Evolutionary conservation across 495 filamentous ascomycete genomes (phyloP), one percentile per base, ranked within the genome.

Genomic region (Neohortaea acidophila): DNA sequence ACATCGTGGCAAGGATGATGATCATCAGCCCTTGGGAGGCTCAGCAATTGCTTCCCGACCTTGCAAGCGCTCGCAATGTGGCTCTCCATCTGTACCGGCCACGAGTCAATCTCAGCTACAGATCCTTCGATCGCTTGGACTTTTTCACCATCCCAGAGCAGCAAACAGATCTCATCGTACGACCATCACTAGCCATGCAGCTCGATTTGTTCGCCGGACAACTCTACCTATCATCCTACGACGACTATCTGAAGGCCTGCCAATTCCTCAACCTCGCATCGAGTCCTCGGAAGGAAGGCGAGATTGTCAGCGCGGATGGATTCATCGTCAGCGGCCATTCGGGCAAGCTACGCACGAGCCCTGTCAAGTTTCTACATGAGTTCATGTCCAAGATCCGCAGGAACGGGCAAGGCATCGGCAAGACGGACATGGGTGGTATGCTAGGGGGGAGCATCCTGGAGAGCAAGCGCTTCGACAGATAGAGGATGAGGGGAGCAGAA

Each of bases 161-260:
- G 15, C n/a, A 12, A 3, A 24, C 21, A 4, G 11, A 28, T 14
- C 29, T 11, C 13, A 24, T 3, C 13, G 14, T 41, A 2, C 21
- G 15, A 14, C 24, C 26, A n/a, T 12, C 21, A 6, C 30, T 45
- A 5, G n/a, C 39, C 15, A 33, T 20, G 8, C 27, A 36, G 20
- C 61, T 82, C 10, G 76, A 77, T 44, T 59, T 83, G 4, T 83
- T 81, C 47, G 62, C 78, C 0, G 77, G 78, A 8, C 70, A 77
- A 40, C 61, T 82, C 0, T 83, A 78, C 52, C 54, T 83, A 6
- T 38, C 37, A 10, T 61, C 60, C 1, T 72, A 63, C 36, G 36
- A 53, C 2, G 65, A 78, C 31, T 83, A 80, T 48, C 28, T 57
- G 8, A 39, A 47, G 7, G 30, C 72, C 1, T 79, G 72, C 42